phyloP scores from a whole-genome alignment of 768 basidiomycete species.

The Amanita exitialis region DNA sequence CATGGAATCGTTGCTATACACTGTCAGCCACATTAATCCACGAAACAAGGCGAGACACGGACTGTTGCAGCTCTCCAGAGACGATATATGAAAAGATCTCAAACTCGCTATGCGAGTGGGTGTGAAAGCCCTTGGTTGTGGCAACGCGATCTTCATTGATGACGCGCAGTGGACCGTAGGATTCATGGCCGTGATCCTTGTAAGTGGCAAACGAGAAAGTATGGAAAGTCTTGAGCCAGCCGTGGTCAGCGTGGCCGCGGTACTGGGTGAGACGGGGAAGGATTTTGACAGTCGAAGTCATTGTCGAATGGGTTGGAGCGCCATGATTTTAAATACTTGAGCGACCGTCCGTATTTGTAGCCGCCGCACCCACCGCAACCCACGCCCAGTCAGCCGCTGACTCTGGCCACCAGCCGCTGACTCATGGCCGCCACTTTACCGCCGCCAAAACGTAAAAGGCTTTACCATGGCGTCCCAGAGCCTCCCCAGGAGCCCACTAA shows the following conservation, averaged over 20 bases:
- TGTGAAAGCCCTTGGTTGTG: constrained; percentile 71
- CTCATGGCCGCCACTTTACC: constrained; percentile 79
- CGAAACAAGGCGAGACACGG: constrained; percentile 15
- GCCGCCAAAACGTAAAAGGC: constrained; percentile 68
- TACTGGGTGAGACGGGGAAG: constrained; percentile 47
- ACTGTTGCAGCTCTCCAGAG: constrained; percentile 75
- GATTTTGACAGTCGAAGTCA: constrained; percentile 26
- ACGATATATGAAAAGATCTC: constrained; percentile 92
- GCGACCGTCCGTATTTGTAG: constrained; percentile 3
- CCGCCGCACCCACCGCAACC: neutral
- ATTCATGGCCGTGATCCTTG: constrained; percentile 41
- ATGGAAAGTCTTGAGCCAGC: constrained; percentile 83
- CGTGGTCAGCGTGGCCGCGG: constrained; percentile 69
- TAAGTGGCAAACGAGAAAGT: constrained; percentile 71
- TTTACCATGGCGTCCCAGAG: constrained; percentile 64
- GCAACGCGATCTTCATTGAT: constrained; percentile 92
- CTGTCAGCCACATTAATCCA: neutral
- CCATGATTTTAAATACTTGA: neutral
- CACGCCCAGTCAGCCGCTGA: neutral
- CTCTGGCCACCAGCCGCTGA: neutral
- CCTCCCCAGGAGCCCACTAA: constrained; percentile 39
- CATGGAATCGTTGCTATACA: constrained; percentile 79
- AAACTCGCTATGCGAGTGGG: constrained; percentile 74
- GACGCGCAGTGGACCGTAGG: constrained; percentile 72
- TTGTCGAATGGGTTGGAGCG: neutral